Evolutionary conservation across 2,329 filamentous ascomycete species (phyloP).

Genomic region (Phialophora expanda): DNA sequence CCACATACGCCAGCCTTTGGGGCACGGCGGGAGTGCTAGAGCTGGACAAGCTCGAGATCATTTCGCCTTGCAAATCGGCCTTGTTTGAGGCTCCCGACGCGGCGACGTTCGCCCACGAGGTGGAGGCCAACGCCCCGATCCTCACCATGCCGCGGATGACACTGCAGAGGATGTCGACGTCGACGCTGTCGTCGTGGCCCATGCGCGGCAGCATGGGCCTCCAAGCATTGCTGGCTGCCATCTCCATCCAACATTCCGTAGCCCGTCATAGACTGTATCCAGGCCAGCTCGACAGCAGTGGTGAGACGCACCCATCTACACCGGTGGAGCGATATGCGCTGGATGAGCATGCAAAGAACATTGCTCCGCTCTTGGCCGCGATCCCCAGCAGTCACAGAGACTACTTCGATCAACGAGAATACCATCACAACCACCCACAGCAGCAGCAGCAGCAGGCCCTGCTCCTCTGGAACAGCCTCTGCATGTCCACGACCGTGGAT

Average conservation of each 20-base stretch:
- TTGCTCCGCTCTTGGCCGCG: background rate
- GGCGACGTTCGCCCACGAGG: slow-evolving; percentile 1
- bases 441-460: background rate
- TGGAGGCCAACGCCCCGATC: slow-evolving; percentile 1
- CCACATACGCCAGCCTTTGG: slow-evolving; percentile 16
- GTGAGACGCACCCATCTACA: background rate
- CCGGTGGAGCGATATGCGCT: background rate
- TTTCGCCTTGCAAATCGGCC: slow-evolving; percentile 16
- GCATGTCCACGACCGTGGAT: slow-evolving; percentile 12
- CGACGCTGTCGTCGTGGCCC: background rate
- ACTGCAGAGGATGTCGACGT: background rate
- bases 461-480: slow-evolving; percentile 20
- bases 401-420: background rate
- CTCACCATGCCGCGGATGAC: slow-evolving; percentile 1
- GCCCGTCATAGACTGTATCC: background rate
- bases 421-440: too few relatives aligned
- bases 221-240: background rate
- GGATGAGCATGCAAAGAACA: background rate
- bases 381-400: background rate
- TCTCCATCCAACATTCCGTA: background rate
- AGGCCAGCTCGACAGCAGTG: background rate
- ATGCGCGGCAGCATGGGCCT: background rate
- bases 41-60: slow-evolving; percentile 16
- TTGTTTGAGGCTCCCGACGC: slow-evolving; percentile 16
- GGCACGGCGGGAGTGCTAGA: slow-evolving; percentile 19